Evolutionary conservation across 2,329 filamentous ascomycete genomes (phyloP), one percentile per base, ranked within the genome.

Genomic region (Ophiosphaerella korrae): DNA sequence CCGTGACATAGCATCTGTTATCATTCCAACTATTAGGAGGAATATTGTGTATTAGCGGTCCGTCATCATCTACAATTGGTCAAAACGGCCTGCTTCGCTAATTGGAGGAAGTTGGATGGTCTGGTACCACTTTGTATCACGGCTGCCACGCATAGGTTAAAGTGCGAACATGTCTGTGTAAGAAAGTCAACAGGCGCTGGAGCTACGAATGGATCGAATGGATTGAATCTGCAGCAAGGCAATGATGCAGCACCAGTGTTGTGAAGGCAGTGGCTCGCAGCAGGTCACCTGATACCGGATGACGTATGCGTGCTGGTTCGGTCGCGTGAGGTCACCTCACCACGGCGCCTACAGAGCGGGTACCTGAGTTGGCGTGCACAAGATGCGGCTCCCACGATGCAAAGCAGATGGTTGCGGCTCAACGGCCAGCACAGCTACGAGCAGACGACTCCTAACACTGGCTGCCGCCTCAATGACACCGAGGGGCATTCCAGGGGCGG

Each of bases 261-360:
- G 60, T 52, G 57, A 53, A 58, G 45, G 55, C 51, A 42, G 52
- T 42, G 52, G 52, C 57, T 50, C 47, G 49, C 45, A 53, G 48
- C 53, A 29, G 7, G 26, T 58, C 56, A 49, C 45, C 50, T 34
- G 48, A 43, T 43, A 24, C 39, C 58, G 37, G 52, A 66, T 71
- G 68, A 71, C 67, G 68, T 70, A 62, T 53, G 53, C 47, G 36
- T 13, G 45, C 34, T 36, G 26, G 7, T 1, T 12, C 2, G 35
- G 57, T 70, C 64, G 67, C 66, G 66, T 69, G 68, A 71, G 48
- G 48, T 60, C 56, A 60, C 57, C 56, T 58, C 62, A 68, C 63
- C 55, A 57, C 33, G 43, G 4, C n/a, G 14, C 16, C 23, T 36
- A 16, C 13, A 23, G 5, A 23, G 36, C 23, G n/a, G 26, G 45